These are phyloP conservation scores for Cephaloascus albidus DNA, from an alignment of 805 yeast species.

Conservation along the genomic window DNA sequence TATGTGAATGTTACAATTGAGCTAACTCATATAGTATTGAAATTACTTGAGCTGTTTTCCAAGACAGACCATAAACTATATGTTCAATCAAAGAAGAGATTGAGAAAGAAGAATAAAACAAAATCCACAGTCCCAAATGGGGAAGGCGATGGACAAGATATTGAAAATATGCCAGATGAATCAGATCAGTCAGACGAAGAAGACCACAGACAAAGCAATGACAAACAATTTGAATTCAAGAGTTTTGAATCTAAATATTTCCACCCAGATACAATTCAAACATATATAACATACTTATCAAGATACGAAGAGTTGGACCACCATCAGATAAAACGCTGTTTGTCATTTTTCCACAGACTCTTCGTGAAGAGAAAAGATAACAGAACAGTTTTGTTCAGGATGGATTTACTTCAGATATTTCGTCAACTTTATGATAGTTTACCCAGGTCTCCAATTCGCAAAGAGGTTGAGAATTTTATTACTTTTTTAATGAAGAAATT, in stretches of 20 bases:
- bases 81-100: slow-evolving; percentile 35
- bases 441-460: slow-evolving; percentile 37
- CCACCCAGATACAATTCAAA: slow-evolving; percentile 51
- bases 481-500: slow-evolving; percentile 56
- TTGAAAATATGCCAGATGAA: slow-evolving; percentile 13
- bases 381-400: slow-evolving; percentile 47
- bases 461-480: slow-evolving; percentile 57
- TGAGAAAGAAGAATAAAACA: slow-evolving; percentile 16
- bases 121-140: too few species aligned
- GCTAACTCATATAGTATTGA: slow-evolving; percentile 54
- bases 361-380: slow-evolving; percentile 51
- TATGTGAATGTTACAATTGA: slow-evolving; percentile 55
- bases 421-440: slow-evolving; percentile 38
- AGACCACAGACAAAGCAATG: slow-evolving; percentile 7
- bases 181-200: slow-evolving; percentile 23
- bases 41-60: slow-evolving; percentile 58
- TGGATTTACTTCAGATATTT: slow-evolving; percentile 67
- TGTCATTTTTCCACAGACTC: slow-evolving; percentile 64
- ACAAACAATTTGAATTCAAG: slow-evolving; percentile 8
- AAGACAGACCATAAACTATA: slow-evolving; percentile 42
- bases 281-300: slow-evolving; percentile 54
- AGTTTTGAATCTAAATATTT: slow-evolving; percentile 35
- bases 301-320: slow-evolving; percentile 55
- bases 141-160: slow-evolving; percentile 12
- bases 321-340: slow-evolving; percentile 48